Percentiles rank a stretch among this genome's conserved stretches.
Conservation (phyloP, 169 alveolate genomes). For the Eimeria brunetti region DNA sequence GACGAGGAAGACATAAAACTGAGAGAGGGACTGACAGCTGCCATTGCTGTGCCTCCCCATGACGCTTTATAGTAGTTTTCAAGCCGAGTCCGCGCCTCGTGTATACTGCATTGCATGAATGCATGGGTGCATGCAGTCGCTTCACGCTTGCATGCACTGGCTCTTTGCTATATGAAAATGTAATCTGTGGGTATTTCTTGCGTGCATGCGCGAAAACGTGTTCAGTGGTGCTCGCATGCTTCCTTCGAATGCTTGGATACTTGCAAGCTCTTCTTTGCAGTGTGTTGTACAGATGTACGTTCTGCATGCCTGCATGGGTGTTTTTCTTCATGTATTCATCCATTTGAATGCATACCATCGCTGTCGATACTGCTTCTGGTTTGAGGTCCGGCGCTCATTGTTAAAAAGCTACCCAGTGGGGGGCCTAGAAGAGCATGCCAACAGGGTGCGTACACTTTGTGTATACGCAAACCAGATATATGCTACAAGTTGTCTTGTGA, state of each 20-base stretch:
- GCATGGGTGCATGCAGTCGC: not conserved
- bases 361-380: not conserved
- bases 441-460: not conserved
- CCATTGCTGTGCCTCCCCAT: not conserved
- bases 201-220: not conserved
- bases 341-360: not conserved
- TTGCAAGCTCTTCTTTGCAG: not conserved
- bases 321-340: not conserved
- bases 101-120: not conserved
- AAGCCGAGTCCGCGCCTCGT: constrained; percentile 50
- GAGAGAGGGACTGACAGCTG: constrained; percentile 54
- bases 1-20: constrained; percentile 50
- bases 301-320: not conserved
- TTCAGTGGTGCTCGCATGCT: not conserved
- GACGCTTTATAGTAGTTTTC: constrained; percentile 27
- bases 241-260: not conserved
- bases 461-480: not conserved
- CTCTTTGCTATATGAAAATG: not conserved
- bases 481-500: not conserved
- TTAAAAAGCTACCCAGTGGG: not conserved
- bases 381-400: not conserved
- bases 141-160: not conserved
- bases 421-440: not conserved
- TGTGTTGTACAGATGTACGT: not conserved
- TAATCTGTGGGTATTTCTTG: not conserved